phyloP scores from a whole-genome alignment of 1,139 yeast genomes.

The Sugiyamaella castrensis region DNA sequence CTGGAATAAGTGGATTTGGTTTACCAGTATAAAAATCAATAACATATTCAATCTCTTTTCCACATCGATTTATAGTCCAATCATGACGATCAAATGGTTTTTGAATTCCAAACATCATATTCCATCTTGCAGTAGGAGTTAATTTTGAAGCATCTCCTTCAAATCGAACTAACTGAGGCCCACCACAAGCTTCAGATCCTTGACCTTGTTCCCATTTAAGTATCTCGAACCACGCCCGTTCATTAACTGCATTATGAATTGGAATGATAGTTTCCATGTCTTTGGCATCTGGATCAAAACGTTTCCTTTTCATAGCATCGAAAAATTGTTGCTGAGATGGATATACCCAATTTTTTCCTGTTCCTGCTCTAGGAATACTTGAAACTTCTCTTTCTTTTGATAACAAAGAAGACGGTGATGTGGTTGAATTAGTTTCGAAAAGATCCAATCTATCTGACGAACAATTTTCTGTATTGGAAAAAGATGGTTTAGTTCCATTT shows the following conservation, averaged over 20 bases:
- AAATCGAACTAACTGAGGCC: slow-evolving; percentile 78
- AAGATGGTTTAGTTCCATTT: slow-evolving; percentile 21
- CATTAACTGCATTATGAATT: slow-evolving; percentile 90
- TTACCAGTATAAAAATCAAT: slow-evolving; percentile 84
- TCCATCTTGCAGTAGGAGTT: slow-evolving; percentile 87
- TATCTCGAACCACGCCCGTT: slow-evolving; percentile 86
- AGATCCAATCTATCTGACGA: slow-evolving; percentile 34
- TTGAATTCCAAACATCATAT: slow-evolving; percentile 59
- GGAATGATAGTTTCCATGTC: slow-evolving; percentile 94
- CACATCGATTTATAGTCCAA: slow-evolving; percentile 90
- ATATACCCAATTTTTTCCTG: slow-evolving; percentile 75
- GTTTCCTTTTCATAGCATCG: slow-evolving; percentile 89
- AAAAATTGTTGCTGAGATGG: slow-evolving; percentile 94
- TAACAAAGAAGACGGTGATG: slow-evolving; percentile 26
- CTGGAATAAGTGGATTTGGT: slow-evolving; percentile 45
- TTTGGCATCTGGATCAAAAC: slow-evolving; percentile 74
- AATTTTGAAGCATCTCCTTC: slow-evolving; percentile 82
- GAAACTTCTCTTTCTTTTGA: slow-evolving; percentile 66
- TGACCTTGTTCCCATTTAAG: slow-evolving; percentile 77
- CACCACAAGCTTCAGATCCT: slow-evolving; percentile 61
- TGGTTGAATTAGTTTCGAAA: slow-evolving; percentile 41
- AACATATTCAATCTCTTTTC: slow-evolving; percentile 78
- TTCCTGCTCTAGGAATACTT: slow-evolving; percentile 74
- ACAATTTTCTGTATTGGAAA: slow-evolving; percentile 23
- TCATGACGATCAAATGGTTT: slow-evolving; percentile 96